Evolutionary conservation across 2,329 filamentous ascomycete species (phyloP).

Genomic region (Cladosporium velox): DNA sequence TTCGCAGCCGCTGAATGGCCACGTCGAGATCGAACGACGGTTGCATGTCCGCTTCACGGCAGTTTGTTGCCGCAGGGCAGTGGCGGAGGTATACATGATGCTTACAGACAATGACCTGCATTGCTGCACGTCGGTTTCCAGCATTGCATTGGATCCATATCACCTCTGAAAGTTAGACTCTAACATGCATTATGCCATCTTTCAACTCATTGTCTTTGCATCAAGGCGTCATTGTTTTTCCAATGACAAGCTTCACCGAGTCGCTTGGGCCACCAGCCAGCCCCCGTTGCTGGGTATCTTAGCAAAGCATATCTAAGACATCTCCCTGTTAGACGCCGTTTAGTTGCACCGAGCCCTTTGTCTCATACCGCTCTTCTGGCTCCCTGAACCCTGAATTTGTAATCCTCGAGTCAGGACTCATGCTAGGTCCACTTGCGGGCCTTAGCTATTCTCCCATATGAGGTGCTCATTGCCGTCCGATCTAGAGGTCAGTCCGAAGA

Average conservation of each 20-base stretch:
- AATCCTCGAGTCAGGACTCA: not conserved
- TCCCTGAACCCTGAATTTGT: not conserved
- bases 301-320: not conserved
- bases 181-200: not conserved
- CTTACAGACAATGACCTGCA: not conserved
- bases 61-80: too few relatives aligned
- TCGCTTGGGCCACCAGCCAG: not conserved
- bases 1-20: not conserved
- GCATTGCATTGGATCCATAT: not conserved
- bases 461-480: not conserved
- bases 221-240: too few relatives aligned
- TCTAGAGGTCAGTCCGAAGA: not conserved
- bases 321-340: not conserved
- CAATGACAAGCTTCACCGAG: not conserved
- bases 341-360: not conserved
- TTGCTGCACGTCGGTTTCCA: not conserved
- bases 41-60: conserved; percentile 1
- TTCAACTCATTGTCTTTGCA: not conserved
- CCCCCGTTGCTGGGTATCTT: not conserved
- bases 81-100: too few relatives aligned
- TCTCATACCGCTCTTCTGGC: not conserved
- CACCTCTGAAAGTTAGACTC: not conserved
- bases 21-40: not conserved
- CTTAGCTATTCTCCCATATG: not conserved
- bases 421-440: not conserved